phyloP scores from a whole-genome alignment of 345 rosid species.

The Pistacia vera region DNA sequence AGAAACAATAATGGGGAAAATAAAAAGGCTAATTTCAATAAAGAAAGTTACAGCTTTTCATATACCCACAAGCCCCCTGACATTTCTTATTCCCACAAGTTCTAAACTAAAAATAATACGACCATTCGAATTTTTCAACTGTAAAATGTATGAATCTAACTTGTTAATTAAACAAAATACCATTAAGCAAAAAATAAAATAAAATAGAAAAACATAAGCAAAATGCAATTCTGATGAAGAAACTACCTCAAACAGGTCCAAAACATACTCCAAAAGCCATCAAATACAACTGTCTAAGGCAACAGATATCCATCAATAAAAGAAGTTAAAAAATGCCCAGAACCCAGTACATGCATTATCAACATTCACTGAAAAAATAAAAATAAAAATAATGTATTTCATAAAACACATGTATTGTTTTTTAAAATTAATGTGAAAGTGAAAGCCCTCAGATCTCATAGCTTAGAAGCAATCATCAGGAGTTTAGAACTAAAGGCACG shows the following conservation, averaged over 20 bases:
- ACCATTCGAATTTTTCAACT: too few species aligned
- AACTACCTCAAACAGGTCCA: neutral
- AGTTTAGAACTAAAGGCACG: constrained; percentile 21
- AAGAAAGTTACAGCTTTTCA: too few species aligned
- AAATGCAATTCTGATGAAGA: too few species aligned
- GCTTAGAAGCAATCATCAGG: constrained; percentile 46
- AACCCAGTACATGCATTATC: constrained; percentile 14
- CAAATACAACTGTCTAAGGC: constrained; percentile 13
- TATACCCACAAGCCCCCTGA: too few species aligned
- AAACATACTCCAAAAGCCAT: neutral
- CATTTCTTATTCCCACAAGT: too few species aligned
- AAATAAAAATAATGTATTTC: neutral
- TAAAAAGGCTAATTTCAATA: too few species aligned
- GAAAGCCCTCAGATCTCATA: constrained; percentile 61
- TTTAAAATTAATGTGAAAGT: neutral
- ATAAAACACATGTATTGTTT: neutral
- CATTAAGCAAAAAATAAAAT: too few species aligned
- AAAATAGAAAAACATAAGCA: too few species aligned
- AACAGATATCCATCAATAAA: constrained; percentile 13
- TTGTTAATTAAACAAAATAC: too few species aligned
- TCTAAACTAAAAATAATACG: too few species aligned
- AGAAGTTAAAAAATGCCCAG: constrained; percentile 21
- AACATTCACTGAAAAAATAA: constrained; percentile 10
- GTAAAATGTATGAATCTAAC: too few species aligned
- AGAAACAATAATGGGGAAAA: too few species aligned